Evolutionary conservation across 2,329 filamentous ascomycete genomes (phyloP), one percentile per base, ranked within the genome.

Genomic region (Calonectria pteridis): DNA sequence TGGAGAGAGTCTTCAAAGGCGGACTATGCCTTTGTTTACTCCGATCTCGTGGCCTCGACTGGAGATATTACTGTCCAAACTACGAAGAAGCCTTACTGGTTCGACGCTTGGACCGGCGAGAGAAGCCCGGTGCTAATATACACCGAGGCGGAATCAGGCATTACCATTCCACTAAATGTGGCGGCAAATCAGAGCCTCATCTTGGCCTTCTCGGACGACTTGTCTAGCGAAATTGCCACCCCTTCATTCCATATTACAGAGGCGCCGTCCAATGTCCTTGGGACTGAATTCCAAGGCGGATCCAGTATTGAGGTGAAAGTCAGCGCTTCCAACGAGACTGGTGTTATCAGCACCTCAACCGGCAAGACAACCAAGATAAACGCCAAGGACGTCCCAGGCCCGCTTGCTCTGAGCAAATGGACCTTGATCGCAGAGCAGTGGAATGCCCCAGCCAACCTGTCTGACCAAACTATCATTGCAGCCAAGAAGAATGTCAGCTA

Each of bases 111-210:
- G 71, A 69, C 62, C 11, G 71, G 66, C 1, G 37, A 69, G 18
- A 26, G 23, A 1, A 50, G 26, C 4, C 71, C 71, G 2, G 66
- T 69, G 31, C 37, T 66, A 1, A 40, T 62, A 20, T 73, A 69
- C 20, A 37, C 37, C 4, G 58, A 26, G 16, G 11, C 29, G 4
- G 4, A 43, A 29, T n/a, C 26, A 10, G 40, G n/a, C 6, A 69
- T 46, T 1, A 69, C 50, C 1, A 73, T 73, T 20, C 71, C 71
- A 5, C 4, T 69, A 5, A 66, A n/a, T 23, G 13, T 73, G 13
- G 23, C 66, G 3, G 66, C 55, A 28, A 73, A 73, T 20, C 71
- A 73, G n/a, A 64, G 66, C 13, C 2, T 66, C 13, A 29, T 73
- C 10, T 2, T 73, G 7, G 66, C 50, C 1, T 73, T 69, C 23